Base-by-base conservation (phyloP, 1,139 yeast species). In the Lodderomyces margitis region DNA sequence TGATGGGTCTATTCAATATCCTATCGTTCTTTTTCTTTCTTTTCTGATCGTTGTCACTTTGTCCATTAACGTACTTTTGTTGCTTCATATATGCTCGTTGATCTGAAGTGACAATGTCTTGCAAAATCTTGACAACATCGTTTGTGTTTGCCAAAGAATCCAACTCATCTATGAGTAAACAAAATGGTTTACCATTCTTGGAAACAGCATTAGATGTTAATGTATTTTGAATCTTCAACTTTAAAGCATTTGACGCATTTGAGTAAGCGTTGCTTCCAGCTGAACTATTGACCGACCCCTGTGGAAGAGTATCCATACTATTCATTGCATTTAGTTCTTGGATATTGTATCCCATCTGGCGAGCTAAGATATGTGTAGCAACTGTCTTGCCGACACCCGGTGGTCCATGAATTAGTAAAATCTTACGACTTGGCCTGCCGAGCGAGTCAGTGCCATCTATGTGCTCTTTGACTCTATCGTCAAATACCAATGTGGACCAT, bases 311-410 rank as follows among this genome's bases (percentile, higher is more conserved):
- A 42, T 70, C 73, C 69, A 69, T 64, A 51, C 74, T 68, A 59
- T 92, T 96, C 52, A 95, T 83, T 1, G 98, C 97, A 62, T 92
- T 92, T 49, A 91, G 74, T 56, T 92, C 98, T 53, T 86, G 75
- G 0, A 87, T 78, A 38, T 81, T 79, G 58, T 85, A 92, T 0
- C 96, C 95, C 37, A 87, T 77, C 50, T 87, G 96, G 39, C 74
- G 75, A 4, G 96, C 95, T 30, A 89, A 75, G 1, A 88, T 76
- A 58, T 91, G 96, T 0, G 94, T 89, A 3, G 89, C 83, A 0
- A 95, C 80, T 0, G 98, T 92, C 59, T 92, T 92, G 5, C 98
- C 98, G n/a, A 87, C 75, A 1, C 98, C 98, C 1, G 96, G 91
- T 0, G 97, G 95, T 0, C 98, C 98, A 57, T 85, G 88, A 3